phyloP scores from a whole-genome alignment of 148 eudicot genomes.

The Vaccinium myrtillus region DNA sequence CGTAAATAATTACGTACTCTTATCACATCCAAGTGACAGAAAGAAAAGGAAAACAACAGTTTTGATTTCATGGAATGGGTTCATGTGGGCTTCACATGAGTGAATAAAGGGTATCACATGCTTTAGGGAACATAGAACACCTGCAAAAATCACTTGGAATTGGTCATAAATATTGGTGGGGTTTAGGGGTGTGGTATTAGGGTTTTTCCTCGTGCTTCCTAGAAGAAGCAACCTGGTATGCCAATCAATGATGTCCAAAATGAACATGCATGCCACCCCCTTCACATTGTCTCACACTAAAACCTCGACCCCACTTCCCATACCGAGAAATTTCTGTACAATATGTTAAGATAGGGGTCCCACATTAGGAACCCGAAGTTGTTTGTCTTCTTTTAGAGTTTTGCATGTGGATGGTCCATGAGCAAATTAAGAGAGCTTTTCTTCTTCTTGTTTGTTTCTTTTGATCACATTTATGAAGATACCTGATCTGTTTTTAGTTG shows the following conservation, averaged over 20 bases:
- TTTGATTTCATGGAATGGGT: slow-evolving; percentile 21
- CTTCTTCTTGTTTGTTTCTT: not conserved
- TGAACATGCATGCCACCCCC: slow-evolving; percentile 30
- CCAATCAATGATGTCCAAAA: slow-evolving; percentile 25
- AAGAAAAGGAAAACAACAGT: not conserved
- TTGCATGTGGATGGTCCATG: slow-evolving; percentile 1
- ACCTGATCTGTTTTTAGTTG: too few species aligned
- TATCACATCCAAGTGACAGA: not conserved
- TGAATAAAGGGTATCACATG: slow-evolving; percentile 45
- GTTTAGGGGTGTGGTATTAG: slow-evolving; percentile 18
- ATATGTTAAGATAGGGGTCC: not conserved
- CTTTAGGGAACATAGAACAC: slow-evolving; percentile 37
- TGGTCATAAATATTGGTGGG: slow-evolving; percentile 8
- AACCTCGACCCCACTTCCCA: slow-evolving; percentile 24
- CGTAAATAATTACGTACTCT: not conserved
- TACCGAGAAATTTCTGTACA: slow-evolving; percentile 13
- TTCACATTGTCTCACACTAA: slow-evolving; percentile 17
- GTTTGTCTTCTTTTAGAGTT: slow-evolving; percentile 4
- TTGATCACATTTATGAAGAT: not conserved
- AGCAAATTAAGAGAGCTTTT: not conserved
- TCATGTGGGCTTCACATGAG: slow-evolving; percentile 63
- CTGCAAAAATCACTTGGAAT: slow-evolving; percentile 26
- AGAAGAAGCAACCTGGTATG: slow-evolving; percentile 42
- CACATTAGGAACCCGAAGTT: not conserved
- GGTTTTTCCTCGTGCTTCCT: slow-evolving; percentile 35